A percentile compares a stretch with the other conserved stretches of the same genome.
phyloP scores from a whole-genome alignment of 352 stramenopile genomes.

The Pythium myriotylum region DNA sequence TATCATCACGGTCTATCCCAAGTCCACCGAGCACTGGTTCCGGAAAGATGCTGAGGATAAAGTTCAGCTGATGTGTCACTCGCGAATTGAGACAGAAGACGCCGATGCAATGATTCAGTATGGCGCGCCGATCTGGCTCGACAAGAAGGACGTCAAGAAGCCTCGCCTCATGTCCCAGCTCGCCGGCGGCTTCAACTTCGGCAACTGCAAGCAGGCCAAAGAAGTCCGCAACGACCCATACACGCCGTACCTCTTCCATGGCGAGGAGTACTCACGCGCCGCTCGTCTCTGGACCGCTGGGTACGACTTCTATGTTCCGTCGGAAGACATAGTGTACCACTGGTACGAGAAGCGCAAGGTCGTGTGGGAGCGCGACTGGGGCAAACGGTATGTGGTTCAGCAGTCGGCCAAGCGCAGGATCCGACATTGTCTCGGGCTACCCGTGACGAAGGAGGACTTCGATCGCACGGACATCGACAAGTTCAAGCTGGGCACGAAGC shows the following conservation, averaged over 20 bases:
- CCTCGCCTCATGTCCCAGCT: conserved; percentile 78
- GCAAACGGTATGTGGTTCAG: conserved; percentile 63
- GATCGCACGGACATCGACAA: conserved; percentile 73
- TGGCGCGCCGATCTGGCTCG: conserved; percentile 60
- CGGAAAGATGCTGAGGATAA: conserved; percentile 54
- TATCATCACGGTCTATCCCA: conserved; percentile 85
- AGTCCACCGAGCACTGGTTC: conserved; percentile 67
- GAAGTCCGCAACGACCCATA: conserved; percentile 81
- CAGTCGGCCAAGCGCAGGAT: conserved; percentile 76
- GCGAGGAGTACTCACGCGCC: conserved; percentile 82
- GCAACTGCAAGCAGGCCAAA: conserved; percentile 65
- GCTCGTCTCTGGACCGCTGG: conserved; percentile 74
- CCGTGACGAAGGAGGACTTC: conserved; percentile 69
- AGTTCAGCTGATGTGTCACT: conserved; percentile 78
- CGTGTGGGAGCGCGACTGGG: conserved; percentile 82
- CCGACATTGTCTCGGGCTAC: conserved; percentile 59
- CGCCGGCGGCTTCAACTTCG: conserved; percentile 84
- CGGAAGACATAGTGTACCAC: conserved; percentile 74
- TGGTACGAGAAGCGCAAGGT: conserved; percentile 86
- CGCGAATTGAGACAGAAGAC: conserved; percentile 74
- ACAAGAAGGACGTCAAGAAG: conserved; percentile 72
- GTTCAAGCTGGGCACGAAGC: conserved; percentile 71
- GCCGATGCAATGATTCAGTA: conserved; percentile 81
- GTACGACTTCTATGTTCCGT: conserved; percentile 83
- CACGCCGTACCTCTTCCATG: conserved; percentile 80